Evolutionary conservation across 345 rosid species (phyloP).

Genomic region (Lumnitzera littorea): DNA sequence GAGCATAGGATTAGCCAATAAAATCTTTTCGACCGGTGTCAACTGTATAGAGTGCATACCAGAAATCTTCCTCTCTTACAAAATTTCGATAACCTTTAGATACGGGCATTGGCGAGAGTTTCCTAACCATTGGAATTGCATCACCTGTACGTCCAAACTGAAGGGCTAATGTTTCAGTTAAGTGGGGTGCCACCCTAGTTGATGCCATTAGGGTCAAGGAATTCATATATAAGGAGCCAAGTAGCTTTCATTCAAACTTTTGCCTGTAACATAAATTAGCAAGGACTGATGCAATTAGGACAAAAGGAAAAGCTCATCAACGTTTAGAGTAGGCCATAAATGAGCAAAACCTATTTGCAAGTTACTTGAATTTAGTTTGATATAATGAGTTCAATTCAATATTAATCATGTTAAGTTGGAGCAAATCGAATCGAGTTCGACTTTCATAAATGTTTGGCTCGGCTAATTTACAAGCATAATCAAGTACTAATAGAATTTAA

Average conservation of each 20-base stretch:
- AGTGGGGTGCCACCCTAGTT: slow-evolving; percentile 27
- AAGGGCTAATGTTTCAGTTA: slow-evolving; percentile 23
- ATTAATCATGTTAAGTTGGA: too few species aligned
- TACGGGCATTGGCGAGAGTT: slow-evolving; percentile 25
- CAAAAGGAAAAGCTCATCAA: too few species aligned
- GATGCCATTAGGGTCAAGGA: slow-evolving; percentile 24
- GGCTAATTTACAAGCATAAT: too few species aligned
- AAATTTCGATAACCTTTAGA: slow-evolving; percentile 25
- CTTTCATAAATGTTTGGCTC: too few species aligned
- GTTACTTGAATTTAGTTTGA: too few species aligned
- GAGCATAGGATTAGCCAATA: slow-evolving; percentile 21
- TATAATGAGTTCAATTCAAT: too few species aligned
- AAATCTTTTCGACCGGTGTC: slow-evolving; percentile 73
- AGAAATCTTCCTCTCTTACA: slow-evolving; percentile 30
- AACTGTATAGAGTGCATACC: slow-evolving; percentile 44
- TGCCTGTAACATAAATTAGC: slow-evolving; percentile 16
- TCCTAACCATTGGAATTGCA: slow-evolving; percentile 31
- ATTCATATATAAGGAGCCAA: slow-evolving; percentile 26
- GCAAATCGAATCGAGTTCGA: too few species aligned
- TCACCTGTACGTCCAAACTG: slow-evolving; percentile 26
- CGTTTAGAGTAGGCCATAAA: too few species aligned
- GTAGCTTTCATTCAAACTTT: slow-evolving; percentile 20
- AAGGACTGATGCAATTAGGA: background rate
- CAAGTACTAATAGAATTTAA: too few species aligned
- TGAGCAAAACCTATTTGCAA: too few species aligned